Conservation (phyloP, 2,329 filamentous ascomycete species). For the Penicillium thymicola region DNA sequence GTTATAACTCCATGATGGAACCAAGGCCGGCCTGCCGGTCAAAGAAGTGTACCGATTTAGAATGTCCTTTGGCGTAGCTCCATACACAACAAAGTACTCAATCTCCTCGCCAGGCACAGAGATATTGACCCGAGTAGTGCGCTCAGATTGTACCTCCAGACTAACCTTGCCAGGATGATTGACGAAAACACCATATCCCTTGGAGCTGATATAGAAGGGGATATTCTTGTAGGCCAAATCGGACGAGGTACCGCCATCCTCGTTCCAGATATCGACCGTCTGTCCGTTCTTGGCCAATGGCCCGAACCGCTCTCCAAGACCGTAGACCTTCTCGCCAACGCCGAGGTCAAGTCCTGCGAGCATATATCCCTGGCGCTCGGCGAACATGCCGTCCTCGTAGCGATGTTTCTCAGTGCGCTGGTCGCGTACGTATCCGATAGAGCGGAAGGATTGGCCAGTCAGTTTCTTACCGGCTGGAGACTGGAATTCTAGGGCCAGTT, state of each 20-base stretch:
- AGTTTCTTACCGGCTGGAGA: conserved; percentile 27
- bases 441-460: conserved; percentile 40
- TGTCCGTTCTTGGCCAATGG: conserved; percentile 75
- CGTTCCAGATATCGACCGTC: conserved; percentile 61
- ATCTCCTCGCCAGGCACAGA: conserved; percentile 66
- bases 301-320: conserved; percentile 73
- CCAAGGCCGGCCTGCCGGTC: conserved; percentile 62
- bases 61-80: conserved; percentile 68
- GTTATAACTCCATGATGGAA: conserved; percentile 72
- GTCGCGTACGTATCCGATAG: conserved; percentile 40
- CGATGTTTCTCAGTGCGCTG: conserved; percentile 32
- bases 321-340: conserved; percentile 65
- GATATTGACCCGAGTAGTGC: conserved; percentile 68
- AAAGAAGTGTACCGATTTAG: conserved; percentile 64
- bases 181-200: conserved; percentile 75
- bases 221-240: conserved; percentile 44
- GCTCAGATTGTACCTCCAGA: conserved; percentile 70
- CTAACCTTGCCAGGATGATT: conserved; percentile 68
- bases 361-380: conserved; percentile 40
- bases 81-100: conserved; percentile 72
- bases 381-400: conserved; percentile 36
- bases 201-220: conserved; percentile 48
- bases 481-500: conserved; percentile 32
- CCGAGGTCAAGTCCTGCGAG: conserved; percentile 39
- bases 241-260: conserved; percentile 48